Percentiles rank a stretch among this genome's conserved stretches.
Conservation (phyloP, 176 grass and related monocot species). For the Paspalum vaginatum region DNA sequence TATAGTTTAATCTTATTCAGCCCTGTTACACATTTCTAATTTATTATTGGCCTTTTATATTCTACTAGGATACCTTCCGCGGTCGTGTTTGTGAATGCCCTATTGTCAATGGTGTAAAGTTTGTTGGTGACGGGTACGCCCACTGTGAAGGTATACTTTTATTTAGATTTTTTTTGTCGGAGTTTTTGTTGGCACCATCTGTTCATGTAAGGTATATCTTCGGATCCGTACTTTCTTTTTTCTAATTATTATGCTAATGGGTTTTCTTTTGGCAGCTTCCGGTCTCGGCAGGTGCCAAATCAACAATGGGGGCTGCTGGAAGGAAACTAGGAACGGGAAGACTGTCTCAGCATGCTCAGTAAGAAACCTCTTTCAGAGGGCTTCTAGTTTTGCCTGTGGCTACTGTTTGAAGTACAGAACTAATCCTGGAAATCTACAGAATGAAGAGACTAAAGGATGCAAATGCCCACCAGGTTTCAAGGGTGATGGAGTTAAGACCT, state of each 20-base stretch:
- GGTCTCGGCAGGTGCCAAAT: slow-evolving; percentile 77
- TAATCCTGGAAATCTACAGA: slow-evolving; percentile 46
- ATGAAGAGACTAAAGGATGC: slow-evolving; percentile 69
- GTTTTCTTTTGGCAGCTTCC: slow-evolving; percentile 55
- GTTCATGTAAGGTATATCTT: background rate
- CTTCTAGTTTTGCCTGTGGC: background rate
- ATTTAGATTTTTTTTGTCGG: background rate
- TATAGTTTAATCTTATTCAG: background rate
- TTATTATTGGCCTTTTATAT: background rate
- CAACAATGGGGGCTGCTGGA: slow-evolving; percentile 93
- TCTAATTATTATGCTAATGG: slow-evolving; percentile 1
- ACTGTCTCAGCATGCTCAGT: slow-evolving; percentile 76
- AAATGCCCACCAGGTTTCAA: slow-evolving; percentile 78
- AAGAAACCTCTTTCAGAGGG: slow-evolving; percentile 38
- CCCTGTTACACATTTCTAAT: slow-evolving; percentile 16
- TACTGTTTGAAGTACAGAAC: slow-evolving; percentile 11
- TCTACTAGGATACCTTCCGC: slow-evolving; percentile 85
- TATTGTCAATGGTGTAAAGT: slow-evolving; percentile 74
- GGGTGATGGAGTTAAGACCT: slow-evolving; percentile 70
- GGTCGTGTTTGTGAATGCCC: slow-evolving; percentile 88
- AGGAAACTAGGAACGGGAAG: slow-evolving; percentile 65
- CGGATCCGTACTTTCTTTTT: background rate
- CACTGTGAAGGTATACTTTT: slow-evolving; percentile 75
- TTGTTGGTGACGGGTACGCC: slow-evolving; percentile 75
- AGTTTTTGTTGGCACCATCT: background rate